Evolutionary conservation across 2,329 filamentous ascomycete genomes (phyloP).

Genomic region (Colletotrichum tropicicola): DNA sequence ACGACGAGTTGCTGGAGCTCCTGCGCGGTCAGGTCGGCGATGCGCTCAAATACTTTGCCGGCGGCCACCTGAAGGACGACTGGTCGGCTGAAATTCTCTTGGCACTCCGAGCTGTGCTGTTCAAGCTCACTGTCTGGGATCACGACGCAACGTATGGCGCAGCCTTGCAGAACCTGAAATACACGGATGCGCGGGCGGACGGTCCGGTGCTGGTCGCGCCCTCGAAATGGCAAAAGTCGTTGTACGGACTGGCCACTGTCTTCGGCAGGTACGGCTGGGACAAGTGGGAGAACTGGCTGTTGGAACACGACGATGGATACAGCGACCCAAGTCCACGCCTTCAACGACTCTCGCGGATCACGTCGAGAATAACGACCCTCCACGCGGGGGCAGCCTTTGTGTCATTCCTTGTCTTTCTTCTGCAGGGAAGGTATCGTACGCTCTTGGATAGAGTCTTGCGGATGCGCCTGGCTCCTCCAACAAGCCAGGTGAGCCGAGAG

Average conservation of each 20-base stretch:
- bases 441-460: slow-evolving; percentile 85
- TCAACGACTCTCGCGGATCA: slow-evolving; percentile 72
- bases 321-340: slow-evolving; percentile 60
- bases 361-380: slow-evolving; percentile 72
- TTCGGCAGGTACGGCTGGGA: slow-evolving; percentile 90
- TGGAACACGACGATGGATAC: slow-evolving; percentile 80
- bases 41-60: slow-evolving; percentile 86
- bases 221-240: slow-evolving; percentile 81
- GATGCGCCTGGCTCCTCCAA: slow-evolving; percentile 85
- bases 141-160: slow-evolving; percentile 96
- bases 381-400: slow-evolving; percentile 84
- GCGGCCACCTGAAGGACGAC: slow-evolving; percentile 79
- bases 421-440: slow-evolving; percentile 91
- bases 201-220: slow-evolving; percentile 74
- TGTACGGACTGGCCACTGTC: slow-evolving; percentile 88
- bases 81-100: slow-evolving; percentile 89
- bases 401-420: slow-evolving; percentile 90
- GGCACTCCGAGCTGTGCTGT: slow-evolving; percentile 79
- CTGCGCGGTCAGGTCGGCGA: slow-evolving; percentile 88
- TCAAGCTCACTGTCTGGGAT: slow-evolving; percentile 97
- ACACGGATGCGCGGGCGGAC: slow-evolving; percentile 80
- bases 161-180: slow-evolving; percentile 88
- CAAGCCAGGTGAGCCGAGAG: slow-evolving; percentile 85
- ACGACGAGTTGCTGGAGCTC: slow-evolving; percentile 90
- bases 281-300: slow-evolving; percentile 88